Base-by-base conservation (phyloP, 148 eudicot genomes). In the Amaranthus cruentus region DNA sequence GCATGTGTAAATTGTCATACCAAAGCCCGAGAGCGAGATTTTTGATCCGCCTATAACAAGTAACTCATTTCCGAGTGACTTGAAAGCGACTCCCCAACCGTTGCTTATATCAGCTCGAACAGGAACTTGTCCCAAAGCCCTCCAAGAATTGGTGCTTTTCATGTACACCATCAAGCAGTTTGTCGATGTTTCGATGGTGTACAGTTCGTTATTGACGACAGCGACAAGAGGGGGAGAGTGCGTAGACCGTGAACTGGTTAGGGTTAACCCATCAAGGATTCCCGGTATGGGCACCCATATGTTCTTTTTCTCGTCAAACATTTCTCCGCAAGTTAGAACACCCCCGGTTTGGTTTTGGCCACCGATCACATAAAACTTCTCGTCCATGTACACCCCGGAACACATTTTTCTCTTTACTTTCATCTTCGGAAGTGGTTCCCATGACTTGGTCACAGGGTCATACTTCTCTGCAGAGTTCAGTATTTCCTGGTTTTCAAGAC, bases 1-100 rank as follows among this genome's bases (percentile, higher is more conserved):
- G 73, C 95, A 89, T 6, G 87, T 88, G 63, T 85, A 88, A 14
- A 85, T 81, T 3, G 82, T 86, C 89, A 88, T 80, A 43, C 84
- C 75, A 46, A 77, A 75, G 5, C 87, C 82, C 4, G 82, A 64
- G 38, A 42, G 55, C n/a, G 79, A 60, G 21, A 51, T 47, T 8
- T 73, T 66, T 1, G 89, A 77, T 52, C 83, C 85, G 13, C 92
- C 97, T 8, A 92, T 87, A 6, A 88, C 95, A 10, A 92, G 80
- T 62, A 92, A 75, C 76, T 88, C 83, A n/a, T 87, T 69, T 1
- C 97, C 97, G 8, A 89, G 60, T 0, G 97, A 89, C 83, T 89
- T 89, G 72, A 91, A 89, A 1, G 97, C 97, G 18, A 92, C 92
- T n/a, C 97, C 97, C 97, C 95, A 92, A 15, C 97, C 95, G 47